These are phyloP conservation scores for Cytospora piceicola DNA, from an alignment of 2,329 filamentous ascomycete species.

Conservation along the genomic window DNA sequence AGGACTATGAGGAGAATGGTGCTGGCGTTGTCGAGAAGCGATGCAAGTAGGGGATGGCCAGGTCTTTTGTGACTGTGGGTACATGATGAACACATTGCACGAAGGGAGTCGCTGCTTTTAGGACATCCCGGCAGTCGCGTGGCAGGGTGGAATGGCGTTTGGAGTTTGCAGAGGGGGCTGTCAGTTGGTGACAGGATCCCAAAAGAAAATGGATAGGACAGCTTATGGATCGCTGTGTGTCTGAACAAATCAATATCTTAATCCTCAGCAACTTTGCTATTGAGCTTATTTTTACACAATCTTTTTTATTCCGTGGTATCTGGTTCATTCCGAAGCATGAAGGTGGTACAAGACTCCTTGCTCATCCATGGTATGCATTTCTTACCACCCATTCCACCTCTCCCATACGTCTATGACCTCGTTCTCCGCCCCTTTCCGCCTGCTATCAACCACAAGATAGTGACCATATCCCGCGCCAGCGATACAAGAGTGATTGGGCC, in stretches of 20 bases:
- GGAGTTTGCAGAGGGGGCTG: conserved; percentile 29
- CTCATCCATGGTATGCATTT: neutral
- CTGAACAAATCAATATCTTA: conserved; percentile 19
- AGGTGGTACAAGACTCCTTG: neutral
- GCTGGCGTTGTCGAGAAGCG: conserved; percentile 90
- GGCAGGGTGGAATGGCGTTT: conserved; percentile 24
- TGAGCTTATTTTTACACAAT: neutral
- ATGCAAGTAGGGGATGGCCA: conserved; percentile 68
- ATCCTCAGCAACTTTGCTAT: conserved; percentile 6
- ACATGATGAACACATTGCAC: neutral
- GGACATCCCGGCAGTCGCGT: conserved; percentile 6
- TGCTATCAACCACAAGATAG: conserved; percentile 75
- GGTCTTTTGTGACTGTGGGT: neutral
- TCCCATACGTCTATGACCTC: conserved; percentile 77
- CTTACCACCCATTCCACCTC: conserved; percentile 71
- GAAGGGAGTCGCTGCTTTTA: conserved; percentile 12
- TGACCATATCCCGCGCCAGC: conserved; percentile 71
- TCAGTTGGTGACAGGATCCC: conserved; percentile 18
- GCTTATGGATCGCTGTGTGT: conserved; percentile 17
- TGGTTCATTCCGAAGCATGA: too few relatives aligned
- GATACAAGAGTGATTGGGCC: conserved; percentile 83
- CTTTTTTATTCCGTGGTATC: too few relatives aligned
- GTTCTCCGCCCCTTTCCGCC: conserved; percentile 55
- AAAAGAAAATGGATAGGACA: conserved; percentile 13
- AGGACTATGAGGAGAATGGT: conserved; percentile 97